A percentile compares a stretch with the other conserved stretches of the same genome.
These are phyloP conservation scores for Termitomyces sp. DNA, from an alignment of 768 basidiomycete species.

Conservation along the genomic window DNA sequence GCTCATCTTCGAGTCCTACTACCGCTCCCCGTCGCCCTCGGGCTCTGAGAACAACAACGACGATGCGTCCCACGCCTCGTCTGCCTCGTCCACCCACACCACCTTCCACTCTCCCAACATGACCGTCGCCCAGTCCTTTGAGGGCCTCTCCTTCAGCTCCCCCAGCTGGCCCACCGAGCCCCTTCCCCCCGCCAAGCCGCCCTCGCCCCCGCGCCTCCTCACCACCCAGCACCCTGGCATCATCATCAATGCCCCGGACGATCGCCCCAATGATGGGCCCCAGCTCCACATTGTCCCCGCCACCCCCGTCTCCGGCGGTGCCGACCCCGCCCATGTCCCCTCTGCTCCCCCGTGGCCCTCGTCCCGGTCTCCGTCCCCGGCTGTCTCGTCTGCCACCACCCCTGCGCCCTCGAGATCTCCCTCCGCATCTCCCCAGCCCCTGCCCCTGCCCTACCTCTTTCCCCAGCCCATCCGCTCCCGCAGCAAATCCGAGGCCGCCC, in stretches of 20 bases:
- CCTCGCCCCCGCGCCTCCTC: conserved; percentile 56
- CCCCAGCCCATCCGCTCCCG: conserved; percentile 39
- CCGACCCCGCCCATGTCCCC: conserved; percentile 30
- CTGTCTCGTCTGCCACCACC: conserved; percentile 10
- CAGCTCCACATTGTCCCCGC: conserved; percentile 79
- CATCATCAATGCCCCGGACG: conserved; percentile 60
- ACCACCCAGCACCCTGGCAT: conserved; percentile 37
- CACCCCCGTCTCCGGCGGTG: conserved; percentile 71
- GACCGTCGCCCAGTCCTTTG: conserved; percentile 55
- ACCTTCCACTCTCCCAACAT: conserved; percentile 50
- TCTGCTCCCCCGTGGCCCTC: not conserved
- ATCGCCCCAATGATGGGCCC: conserved; percentile 49
- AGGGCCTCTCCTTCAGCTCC: conserved; percentile 61
- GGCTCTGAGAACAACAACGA: conserved; percentile 43
- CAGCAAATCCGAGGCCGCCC: conserved; percentile 58
- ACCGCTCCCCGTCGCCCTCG: conserved; percentile 59
- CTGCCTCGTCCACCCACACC: conserved; percentile 55
- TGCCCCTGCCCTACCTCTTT: conserved; percentile 22
- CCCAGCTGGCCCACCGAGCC: conserved; percentile 53
- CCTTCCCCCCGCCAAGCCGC: conserved; percentile 38
- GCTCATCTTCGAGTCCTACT: conserved; percentile 63
- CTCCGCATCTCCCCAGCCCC: conserved; percentile 17
- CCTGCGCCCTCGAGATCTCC: conserved; percentile 26
- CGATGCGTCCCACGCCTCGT: conserved; percentile 58
- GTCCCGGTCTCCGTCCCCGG: conserved; percentile 18